Base-by-base conservation (phyloP, 1,284 basidiomycete genomes). In the Austropuccinia psidii region DNA sequence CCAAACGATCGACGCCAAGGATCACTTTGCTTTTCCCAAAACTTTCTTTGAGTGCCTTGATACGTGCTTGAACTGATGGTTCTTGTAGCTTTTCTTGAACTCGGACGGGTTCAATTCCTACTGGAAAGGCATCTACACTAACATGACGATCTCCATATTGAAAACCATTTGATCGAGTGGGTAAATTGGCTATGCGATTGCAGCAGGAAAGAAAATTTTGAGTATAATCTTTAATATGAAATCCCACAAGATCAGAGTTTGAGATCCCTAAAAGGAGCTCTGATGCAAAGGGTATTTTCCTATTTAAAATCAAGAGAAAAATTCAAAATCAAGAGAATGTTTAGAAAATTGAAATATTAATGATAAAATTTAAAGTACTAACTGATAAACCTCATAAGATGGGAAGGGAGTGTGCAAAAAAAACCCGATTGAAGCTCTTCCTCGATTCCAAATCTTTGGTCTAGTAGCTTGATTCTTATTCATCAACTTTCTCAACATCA, bases 141-240 rank as follows among this genome's bases (percentile, higher is more conserved):
- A 91, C 93, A 76, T 96, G 87, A 24, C 93, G 89, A 24, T 93
- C 93, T 78, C 93, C 92, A 78, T 96, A 94, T 79, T 96, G 92
- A 78, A 97, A 90, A 68, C 95, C 93, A 80, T 98, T 98, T 6
- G 95, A 96, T 89, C 96, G 94, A 0, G 94, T 97, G 5, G 92
- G 89, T 21, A 98, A 84, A 37, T 90, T 90, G 27, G 98, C 87
- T 77, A 98, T 95, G 61, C 95, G 90, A 1, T 94, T 97, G 82
- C 95, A 98, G 41, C 93, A 95, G 1, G 94, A 97, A 49, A 98
- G 85, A 86, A 98, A 98, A 82, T 98, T 96, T 35, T 95, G 91
- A 0, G 96, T 96, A 80, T 98, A 98, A 82, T 98, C 96, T 82
- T 97, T 98, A 1, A 95, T 98, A 84, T 98, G 95, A 86, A 98